Evolutionary conservation across 176 grass and related monocot species (phyloP).

Genomic region (Oryza coarctata): DNA sequence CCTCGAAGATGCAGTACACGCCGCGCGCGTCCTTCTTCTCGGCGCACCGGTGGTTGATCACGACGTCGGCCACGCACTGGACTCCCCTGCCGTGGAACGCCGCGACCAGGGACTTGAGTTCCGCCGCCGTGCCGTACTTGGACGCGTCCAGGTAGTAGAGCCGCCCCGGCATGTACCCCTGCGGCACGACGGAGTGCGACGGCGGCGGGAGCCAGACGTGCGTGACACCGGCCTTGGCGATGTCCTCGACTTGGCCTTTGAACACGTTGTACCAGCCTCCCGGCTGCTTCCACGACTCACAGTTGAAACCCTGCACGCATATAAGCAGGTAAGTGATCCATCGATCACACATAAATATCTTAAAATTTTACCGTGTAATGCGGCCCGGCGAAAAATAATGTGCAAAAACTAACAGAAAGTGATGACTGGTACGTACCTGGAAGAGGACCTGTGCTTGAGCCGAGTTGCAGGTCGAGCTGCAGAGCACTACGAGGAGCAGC

Average conservation of each 20-base stretch:
- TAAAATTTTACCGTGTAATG: not conserved
- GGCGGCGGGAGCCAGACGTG: slow-evolving; percentile 83
- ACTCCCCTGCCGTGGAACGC: slow-evolving; percentile 46
- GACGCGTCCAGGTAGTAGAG: slow-evolving; percentile 71
- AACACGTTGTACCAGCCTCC: slow-evolving; percentile 70
- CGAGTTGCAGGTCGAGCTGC: slow-evolving; percentile 5
- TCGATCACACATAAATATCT: not conserved
- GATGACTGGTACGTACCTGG: slow-evolving; percentile 36
- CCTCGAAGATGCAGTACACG: slow-evolving; percentile 67
- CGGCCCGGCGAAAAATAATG: no score
- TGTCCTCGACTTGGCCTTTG: slow-evolving; percentile 44
- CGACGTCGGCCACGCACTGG: slow-evolving; percentile 59
- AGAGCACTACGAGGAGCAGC: slow-evolving; percentile 34
- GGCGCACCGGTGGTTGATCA: slow-evolving; percentile 78
- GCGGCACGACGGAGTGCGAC: slow-evolving; percentile 63
- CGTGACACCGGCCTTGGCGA: slow-evolving; percentile 54
- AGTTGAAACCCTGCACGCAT: slow-evolving; percentile 67
- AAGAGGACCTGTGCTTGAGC: slow-evolving; percentile 58
- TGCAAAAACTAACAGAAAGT: no score
- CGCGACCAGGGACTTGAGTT: slow-evolving; percentile 56
- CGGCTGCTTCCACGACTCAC: slow-evolving; percentile 70
- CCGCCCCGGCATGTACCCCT: slow-evolving; percentile 82
- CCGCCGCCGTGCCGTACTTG: slow-evolving; percentile 49
- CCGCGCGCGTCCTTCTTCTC: slow-evolving; percentile 51
- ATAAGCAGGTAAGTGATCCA: not conserved